A percentile compares a stretch with the other conserved stretches of the same genome.
Conservation (phyloP, 495 filamentous ascomycete genomes). For the Tetracladium setigerum region DNA sequence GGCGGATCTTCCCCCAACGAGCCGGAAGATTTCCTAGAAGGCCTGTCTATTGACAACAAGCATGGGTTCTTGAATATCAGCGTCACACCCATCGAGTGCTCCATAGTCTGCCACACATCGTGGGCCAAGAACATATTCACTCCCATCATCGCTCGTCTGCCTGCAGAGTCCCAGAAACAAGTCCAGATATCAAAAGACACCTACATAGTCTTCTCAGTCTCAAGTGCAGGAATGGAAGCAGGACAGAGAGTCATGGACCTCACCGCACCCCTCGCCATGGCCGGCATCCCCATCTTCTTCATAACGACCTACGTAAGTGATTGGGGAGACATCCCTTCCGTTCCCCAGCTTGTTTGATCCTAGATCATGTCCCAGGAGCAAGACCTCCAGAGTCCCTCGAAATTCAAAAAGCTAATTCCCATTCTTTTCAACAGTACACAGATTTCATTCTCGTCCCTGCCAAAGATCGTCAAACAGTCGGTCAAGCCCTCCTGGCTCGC, state of each 20-base stretch:
- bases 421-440: conserved; percentile 45
- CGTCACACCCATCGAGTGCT: conserved; percentile 88
- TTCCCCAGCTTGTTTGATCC: too few species aligned
- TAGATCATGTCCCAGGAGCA: too few species aligned
- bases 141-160: conserved; percentile 52
- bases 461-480: conserved; percentile 62
- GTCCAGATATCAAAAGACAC: conserved; percentile 74
- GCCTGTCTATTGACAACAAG: conserved; percentile 36
- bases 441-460: conserved; percentile 92
- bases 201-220: conserved; percentile 82
- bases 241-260: conserved; percentile 90
- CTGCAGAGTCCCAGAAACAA: conserved; percentile 35
- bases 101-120: conserved; percentile 73
- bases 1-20: conserved; percentile 17
- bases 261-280: conserved; percentile 83
- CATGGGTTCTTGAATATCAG: conserved; percentile 90
- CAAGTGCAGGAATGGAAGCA: conserved; percentile 81
- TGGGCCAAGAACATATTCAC: conserved; percentile 67
- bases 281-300: conserved; percentile 95
- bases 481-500: conserved; percentile 64
- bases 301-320: conserved; percentile 71
- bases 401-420: too few species aligned
- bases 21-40: conserved; percentile 31
- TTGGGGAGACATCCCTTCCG: too few species aligned
- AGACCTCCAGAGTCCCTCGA: too few species aligned